Conservation (phyloP, 257 asterid species). For the Eucommia ulmoides region DNA sequence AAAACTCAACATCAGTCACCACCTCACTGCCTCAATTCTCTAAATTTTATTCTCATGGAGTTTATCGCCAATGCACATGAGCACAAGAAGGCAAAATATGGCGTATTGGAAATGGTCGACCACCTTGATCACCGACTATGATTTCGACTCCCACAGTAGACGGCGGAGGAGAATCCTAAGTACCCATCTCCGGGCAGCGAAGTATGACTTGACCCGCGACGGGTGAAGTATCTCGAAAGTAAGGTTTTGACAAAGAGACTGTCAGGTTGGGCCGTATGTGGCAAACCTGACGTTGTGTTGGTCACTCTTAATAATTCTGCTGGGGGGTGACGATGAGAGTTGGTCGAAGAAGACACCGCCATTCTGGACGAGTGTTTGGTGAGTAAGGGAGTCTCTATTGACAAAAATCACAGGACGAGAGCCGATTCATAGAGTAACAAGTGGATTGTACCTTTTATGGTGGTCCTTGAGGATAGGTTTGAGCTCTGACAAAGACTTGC, state of each 20-base stretch:
- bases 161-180: background rate
- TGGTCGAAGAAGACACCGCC: background rate
- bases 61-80: background rate
- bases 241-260: background rate
- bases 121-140: background rate
- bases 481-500: too few relatives aligned
- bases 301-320: background rate
- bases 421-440: too few relatives aligned
- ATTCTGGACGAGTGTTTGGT: background rate
- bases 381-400: too few relatives aligned
- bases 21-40: background rate
- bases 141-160: background rate
- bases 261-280: background rate
- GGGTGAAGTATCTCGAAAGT: constrained; percentile 1
- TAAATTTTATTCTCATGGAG: background rate
- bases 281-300: background rate
- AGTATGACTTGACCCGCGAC: background rate
- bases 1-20: background rate
- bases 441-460: too few relatives aligned
- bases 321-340: background rate
- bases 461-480: too few relatives aligned
- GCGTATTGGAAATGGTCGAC: constrained; percentile 1
- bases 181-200: background rate
- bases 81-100: background rate
- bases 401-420: too few relatives aligned